Base-by-base conservation (phyloP, 2,329 filamentous ascomycete species). In the Alternaria angustiovoidea region DNA sequence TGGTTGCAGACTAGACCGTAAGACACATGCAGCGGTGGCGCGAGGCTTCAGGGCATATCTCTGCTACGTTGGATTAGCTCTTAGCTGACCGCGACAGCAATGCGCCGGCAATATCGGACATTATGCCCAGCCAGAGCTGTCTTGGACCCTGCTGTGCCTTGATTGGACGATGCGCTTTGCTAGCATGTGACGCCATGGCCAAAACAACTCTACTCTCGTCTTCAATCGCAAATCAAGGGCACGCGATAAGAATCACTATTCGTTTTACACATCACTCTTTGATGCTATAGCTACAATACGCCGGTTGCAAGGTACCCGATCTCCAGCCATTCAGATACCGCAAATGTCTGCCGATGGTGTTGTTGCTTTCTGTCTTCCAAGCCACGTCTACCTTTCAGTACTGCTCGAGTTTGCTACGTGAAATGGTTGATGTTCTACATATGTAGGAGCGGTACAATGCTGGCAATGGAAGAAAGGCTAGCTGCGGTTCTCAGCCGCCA, bases 241-340 rank as follows among this genome's bases (percentile, higher is more conserved):
- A 24, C 24, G 41, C 59, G 60, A 63, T 63, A 57, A 55, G 52
- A 52, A 61, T 58, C 56, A 57, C 49, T 64, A 65, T 54, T 18
- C 18, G 34, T 59, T 63, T 70, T 63, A 59, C 59, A 59, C 51
- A 64, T 38, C 61, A 62, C 62, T 58, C 49, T 20, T 48, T 32
- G 42, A 47, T 47, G 6, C 6, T 20, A 24, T 42, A 32, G 24
- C 24, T 5, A 47, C 24, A 18, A 18, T 2, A 12, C 16, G 3
- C 16, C 14, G 16, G 16, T 24, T 47, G 2, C 26, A 32, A 8
- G 39, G 12, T 24, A 24, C 39, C 11, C 4, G 11, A 16, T 7
- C 3, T 16, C 4, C 39, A 42, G 2, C 20, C 39, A 18, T 18
- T 18, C 20, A 20, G 20, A 24, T 16, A 7, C 11, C 12, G 1